Evolutionary conservation across 1,139 yeast species (phyloP).

Genomic region (Zygoascus meyerae): DNA sequence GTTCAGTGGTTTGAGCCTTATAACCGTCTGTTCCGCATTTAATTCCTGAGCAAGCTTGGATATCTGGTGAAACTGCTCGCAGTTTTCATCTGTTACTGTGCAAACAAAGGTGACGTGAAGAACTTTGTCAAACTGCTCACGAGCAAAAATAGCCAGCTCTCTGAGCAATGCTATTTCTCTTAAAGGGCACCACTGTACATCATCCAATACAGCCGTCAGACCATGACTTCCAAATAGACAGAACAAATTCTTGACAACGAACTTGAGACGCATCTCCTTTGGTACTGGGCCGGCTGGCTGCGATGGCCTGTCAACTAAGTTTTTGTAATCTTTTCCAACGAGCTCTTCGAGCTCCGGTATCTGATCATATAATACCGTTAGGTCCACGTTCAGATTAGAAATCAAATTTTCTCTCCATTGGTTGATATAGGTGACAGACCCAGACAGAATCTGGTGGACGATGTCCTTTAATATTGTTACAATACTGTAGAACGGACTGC

Average conservation of each 20-base stretch:
- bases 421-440: slow-evolving; percentile 36
- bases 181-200: slow-evolving; percentile 43
- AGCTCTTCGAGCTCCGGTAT: slow-evolving; percentile 45
- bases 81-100: slow-evolving; percentile 24
- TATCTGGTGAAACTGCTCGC: slow-evolving; percentile 19
- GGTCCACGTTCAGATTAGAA: slow-evolving; percentile 40
- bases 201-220: slow-evolving; percentile 45
- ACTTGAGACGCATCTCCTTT: slow-evolving; percentile 42
- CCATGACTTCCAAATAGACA: slow-evolving; percentile 42
- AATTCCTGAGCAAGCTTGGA: slow-evolving; percentile 25
- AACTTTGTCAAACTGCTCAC: slow-evolving; percentile 23
- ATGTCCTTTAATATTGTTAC: slow-evolving; percentile 39
- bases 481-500: slow-evolving; percentile 32
- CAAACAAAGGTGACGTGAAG: slow-evolving; percentile 27
- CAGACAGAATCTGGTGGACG: slow-evolving; percentile 42
- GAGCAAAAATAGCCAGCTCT: slow-evolving; percentile 27
- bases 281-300: slow-evolving; percentile 28
- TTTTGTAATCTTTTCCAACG: slow-evolving; percentile 41
- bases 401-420: slow-evolving; percentile 44
- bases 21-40: slow-evolving; percentile 26
- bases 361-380: slow-evolving; percentile 40
- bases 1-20: slow-evolving; percentile 24
- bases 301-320: slow-evolving; percentile 22
- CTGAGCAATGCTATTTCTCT: slow-evolving; percentile 28
- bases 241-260: slow-evolving; percentile 41